A percentile compares a stretch with the other conserved stretches of the same genome.
Evolutionary conservation across 2,329 filamentous ascomycete species (phyloP).

Genomic region (Leptosphaerulina australis): DNA sequence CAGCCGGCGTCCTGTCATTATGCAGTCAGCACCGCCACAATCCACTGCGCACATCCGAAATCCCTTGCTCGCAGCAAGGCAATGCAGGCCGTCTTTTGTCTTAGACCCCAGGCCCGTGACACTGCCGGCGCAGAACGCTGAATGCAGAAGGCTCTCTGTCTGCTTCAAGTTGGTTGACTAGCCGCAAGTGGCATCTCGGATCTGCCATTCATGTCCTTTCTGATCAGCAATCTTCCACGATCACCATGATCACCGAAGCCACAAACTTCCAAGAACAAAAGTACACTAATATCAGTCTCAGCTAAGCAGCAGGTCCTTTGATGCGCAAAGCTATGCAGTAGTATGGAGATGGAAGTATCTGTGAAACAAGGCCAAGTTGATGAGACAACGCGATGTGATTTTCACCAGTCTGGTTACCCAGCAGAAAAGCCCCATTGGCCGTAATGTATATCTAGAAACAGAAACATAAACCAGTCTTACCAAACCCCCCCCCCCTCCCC

Average conservation of each 20-base stretch:
- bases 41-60: neutral
- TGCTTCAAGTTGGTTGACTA: neutral
- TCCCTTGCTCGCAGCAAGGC: conserved; percentile 6
- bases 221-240: neutral
- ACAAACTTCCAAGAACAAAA: neutral
- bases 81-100: no score
- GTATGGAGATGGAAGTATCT: no score
- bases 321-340: no score
- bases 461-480: neutral
- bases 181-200: neutral
- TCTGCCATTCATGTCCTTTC: neutral
- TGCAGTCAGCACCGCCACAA: conserved; percentile 16
- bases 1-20: neutral
- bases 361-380: no score
- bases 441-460: conserved; percentile 10
- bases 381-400: no score
- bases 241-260: neutral
- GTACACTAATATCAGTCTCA: no score
- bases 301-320: no score
- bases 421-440: conserved; percentile 7
- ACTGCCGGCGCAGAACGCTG: no score
- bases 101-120: no score
- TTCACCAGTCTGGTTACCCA: conserved; percentile 14
- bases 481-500: no score
- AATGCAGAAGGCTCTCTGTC: neutral